Percentiles rank a stretch among this genome's conserved stretches.
Conservation (phyloP, 306 rosid genomes). For the Lathyrus sativus region DNA sequence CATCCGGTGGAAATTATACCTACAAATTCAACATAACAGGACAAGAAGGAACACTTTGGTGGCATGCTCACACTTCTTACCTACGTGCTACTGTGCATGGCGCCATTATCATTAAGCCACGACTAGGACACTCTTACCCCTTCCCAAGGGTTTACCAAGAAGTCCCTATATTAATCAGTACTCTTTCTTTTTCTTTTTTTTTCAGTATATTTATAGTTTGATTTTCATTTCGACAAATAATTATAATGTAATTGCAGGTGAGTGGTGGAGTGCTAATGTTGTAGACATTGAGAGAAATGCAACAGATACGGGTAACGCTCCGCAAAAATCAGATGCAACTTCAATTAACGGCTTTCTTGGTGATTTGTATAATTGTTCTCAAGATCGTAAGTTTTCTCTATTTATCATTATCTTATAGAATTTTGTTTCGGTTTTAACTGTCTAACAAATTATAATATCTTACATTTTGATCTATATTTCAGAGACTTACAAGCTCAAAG, state of each 20-base stretch:
- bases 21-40: constrained; percentile 54
- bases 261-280: constrained; percentile 57
- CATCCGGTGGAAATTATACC: constrained; percentile 42
- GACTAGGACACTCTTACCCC: constrained; percentile 35
- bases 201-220: no score
- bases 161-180: constrained; percentile 61
- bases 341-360: constrained; percentile 74
- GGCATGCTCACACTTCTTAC: constrained; percentile 68
- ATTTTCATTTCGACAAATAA: no score
- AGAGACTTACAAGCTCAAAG: constrained; percentile 39
- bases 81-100: constrained; percentile 70
- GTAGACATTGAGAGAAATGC: constrained; percentile 12
- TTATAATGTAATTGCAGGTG: constrained; percentile 45
- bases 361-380: constrained; percentile 54
- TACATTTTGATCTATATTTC: neutral
- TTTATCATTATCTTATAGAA: neutral
- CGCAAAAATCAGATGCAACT: constrained; percentile 48
- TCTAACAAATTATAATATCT: neutral
- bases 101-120: constrained; percentile 62
- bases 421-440: neutral
- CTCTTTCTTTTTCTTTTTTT: no score
- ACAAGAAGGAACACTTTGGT: constrained; percentile 85
- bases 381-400: constrained; percentile 39
- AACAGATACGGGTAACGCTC: neutral
- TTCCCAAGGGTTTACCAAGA: constrained; percentile 50